Base-by-base conservation (phyloP, 2,329 filamentous ascomycete genomes). In the Alternaria sp. region DNA sequence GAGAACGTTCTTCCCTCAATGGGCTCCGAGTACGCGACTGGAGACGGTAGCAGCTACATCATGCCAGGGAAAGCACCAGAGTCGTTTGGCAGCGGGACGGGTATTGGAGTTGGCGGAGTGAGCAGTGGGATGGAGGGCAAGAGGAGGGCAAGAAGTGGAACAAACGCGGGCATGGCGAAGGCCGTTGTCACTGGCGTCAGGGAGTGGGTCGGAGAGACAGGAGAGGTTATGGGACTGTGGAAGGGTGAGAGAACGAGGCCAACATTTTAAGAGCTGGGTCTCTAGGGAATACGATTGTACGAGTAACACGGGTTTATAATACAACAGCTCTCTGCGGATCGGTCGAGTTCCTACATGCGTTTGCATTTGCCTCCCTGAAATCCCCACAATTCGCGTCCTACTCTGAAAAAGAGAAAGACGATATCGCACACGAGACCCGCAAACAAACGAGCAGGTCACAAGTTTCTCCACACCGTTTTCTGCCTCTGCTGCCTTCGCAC, bases 1-100 rank as follows among this genome's bases (percentile, higher is more conserved):
- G 95, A 99, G 75, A 98, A 98, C 75, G 92, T 98, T 4, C 82
- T 99, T 53, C 95, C 95, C 0, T 96, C 90, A 8, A 97, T 97
- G 86, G 92, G 93, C 12, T 92, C 88, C 49, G 91, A 93, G 65
- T 89, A 89, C 74, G 86, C 85, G 18, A 89, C 87, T 0, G 87
- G 87, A 6, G 83, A 84, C n/a, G 82, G 83, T 2, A 83, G 81
- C 66, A 82, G 80, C 65, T 84, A 83, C 60, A 79, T 82, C 10
- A 79, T 74, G 45, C 71, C 82, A 5, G 83, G 83, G 0, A 77
- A 78, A 54, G 78, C 76, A 48, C 78, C 80, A 22, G 62, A 62
- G 1, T 49, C 67, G 12, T 71, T 64, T 48, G 68, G 64, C 46
- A 69, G 60, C 55, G 67, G 65, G 57, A 56, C 71, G 57, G 60